Evolutionary conservation across 208 protist species (phyloP).

Genomic region (Acanthamoeba royreba): DNA sequence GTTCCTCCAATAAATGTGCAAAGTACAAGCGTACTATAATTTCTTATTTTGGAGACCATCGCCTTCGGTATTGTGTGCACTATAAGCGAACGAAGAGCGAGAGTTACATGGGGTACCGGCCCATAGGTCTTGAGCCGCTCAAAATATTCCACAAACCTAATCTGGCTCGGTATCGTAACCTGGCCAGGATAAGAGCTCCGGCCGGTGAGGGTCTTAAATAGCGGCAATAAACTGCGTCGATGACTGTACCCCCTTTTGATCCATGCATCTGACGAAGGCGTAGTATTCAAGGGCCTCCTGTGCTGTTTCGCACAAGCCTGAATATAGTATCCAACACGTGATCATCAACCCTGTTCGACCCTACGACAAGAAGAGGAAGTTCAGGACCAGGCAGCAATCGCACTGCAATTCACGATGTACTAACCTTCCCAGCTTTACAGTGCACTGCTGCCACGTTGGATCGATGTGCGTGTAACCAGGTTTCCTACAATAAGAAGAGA

Average conservation of each 20-base stretch:
- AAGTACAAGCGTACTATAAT: background rate
- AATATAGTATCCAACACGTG: constrained; percentile 49
- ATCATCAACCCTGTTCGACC: constrained; percentile 72
- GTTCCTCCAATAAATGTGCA: no score
- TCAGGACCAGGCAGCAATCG: no score
- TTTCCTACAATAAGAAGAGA: background rate
- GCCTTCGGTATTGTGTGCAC: background rate
- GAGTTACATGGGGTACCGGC: background rate
- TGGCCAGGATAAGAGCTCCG: background rate
- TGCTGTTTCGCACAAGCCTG: background rate
- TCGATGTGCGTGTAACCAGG: background rate
- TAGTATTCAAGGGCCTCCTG: constrained; percentile 64
- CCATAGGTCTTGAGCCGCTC: background rate
- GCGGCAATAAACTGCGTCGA: no score
- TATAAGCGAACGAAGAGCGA: background rate
- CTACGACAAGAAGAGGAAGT: no score
- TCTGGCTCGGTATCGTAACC: constrained; percentile 71
- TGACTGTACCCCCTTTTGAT: constrained; percentile 55
- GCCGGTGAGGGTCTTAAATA: no score
- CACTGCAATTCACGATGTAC: no score
- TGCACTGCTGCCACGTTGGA: constrained; percentile 66
- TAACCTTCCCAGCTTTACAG: constrained; percentile 78
- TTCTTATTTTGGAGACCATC: background rate
- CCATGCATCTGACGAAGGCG: constrained; percentile 42
- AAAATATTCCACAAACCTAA: constrained; percentile 62